phyloP scores from a whole-genome alignment of 2,329 filamentous ascomycete genomes.

The Huntiella moniliformis region DNA sequence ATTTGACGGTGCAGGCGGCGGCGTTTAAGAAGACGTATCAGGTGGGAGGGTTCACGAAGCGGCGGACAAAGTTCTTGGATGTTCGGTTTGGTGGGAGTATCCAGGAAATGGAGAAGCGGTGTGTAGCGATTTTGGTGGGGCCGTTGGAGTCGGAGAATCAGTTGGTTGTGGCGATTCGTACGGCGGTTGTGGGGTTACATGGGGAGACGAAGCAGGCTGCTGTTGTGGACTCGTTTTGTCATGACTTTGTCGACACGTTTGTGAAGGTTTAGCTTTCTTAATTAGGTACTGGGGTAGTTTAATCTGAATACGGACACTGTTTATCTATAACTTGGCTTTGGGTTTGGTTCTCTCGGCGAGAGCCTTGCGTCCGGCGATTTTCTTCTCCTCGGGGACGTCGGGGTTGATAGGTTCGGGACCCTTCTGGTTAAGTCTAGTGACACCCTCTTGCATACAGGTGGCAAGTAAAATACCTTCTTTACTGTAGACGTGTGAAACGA shows the following conservation, averaged over 20 bases:
- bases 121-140: not conserved
- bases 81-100: constrained; percentile 2
- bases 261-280: not conserved
- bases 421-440: constrained; percentile 7
- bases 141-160: not conserved
- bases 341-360: not conserved
- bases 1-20: not conserved
- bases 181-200: not conserved
- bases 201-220: not conserved
- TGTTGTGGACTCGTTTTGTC: constrained; percentile 5
- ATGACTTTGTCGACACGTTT: constrained; percentile 6
- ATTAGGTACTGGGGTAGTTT: no score
- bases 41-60: not conserved
- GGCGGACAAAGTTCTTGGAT: constrained; percentile 3
- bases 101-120: not conserved
- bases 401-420: constrained; percentile 10
- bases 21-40: not conserved
- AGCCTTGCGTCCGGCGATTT: constrained; percentile 7
- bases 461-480: constrained; percentile 55
- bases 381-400: constrained; percentile 14
- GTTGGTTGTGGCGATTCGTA: constrained; percentile 5
- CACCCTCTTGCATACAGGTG: constrained; percentile 59
- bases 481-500: constrained; percentile 55
- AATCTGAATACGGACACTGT: no score
- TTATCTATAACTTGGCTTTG: constrained; percentile 2